These are phyloP conservation scores for Neofusicoccum umdonicola DNA, from an alignment of 2,329 filamentous ascomycete genomes.

Conservation along the genomic window DNA sequence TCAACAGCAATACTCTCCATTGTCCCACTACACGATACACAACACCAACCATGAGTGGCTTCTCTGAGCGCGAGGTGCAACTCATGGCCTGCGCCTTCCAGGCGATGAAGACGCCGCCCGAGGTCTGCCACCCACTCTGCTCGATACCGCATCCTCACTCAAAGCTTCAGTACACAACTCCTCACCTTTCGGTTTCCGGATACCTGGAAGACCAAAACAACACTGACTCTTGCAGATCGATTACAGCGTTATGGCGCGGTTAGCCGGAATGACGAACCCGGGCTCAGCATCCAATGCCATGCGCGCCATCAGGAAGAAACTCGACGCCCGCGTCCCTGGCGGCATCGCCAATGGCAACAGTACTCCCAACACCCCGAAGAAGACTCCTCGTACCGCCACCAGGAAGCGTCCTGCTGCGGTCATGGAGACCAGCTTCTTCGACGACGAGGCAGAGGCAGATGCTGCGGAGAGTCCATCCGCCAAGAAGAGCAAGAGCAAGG, in stretches of 20 bases:
- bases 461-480: background rate
- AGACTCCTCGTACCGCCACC: background rate
- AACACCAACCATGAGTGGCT: background rate
- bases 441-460: background rate
- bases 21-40: too few relatives aligned
- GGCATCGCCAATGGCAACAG: background rate
- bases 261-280: slow-evolving; percentile 37
- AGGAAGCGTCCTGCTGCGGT: background rate
- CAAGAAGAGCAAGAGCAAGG: background rate
- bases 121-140: background rate
- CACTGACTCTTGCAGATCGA: slow-evolving; percentile 29
- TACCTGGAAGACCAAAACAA: too few relatives aligned
- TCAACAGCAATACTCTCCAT: too few relatives aligned
- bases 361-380: background rate
- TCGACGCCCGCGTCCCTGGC: slow-evolving; percentile 20
- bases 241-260: slow-evolving; percentile 34
- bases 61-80: slow-evolving; percentile 12
- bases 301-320: slow-evolving; percentile 35
- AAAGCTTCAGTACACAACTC: background rate
- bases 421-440: background rate
- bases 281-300: slow-evolving; percentile 39
- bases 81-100: slow-evolving; percentile 19
- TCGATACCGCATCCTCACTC: background rate
- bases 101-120: slow-evolving; percentile 8
- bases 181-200: background rate